These are phyloP conservation scores for Phytophthora fragariaefolia DNA, from an alignment of 352 stramenopile species.

Conservation along the genomic window DNA sequence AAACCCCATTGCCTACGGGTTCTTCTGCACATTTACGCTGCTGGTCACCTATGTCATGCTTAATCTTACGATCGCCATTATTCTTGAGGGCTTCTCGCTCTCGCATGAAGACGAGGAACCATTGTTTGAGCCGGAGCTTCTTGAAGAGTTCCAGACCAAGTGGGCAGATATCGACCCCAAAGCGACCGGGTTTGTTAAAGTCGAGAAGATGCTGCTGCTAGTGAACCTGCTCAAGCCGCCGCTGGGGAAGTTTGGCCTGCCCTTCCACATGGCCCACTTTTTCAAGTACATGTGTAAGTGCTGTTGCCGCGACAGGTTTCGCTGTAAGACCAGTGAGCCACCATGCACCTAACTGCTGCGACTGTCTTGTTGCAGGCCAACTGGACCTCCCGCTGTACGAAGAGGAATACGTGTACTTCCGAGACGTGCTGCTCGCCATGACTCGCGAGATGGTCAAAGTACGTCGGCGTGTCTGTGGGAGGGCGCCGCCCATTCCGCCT, in stretches of 20 bases:
- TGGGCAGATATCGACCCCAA: constrained; percentile 91
- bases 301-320: background rate
- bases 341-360: background rate
- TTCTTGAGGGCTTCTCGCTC: constrained; percentile 92
- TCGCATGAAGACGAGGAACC: constrained; percentile 89
- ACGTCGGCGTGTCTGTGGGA: no score
- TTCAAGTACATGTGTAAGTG: constrained; percentile 67
- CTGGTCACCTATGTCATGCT: constrained; percentile 95
- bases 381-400: constrained; percentile 87
- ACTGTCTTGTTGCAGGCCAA: constrained; percentile 36
- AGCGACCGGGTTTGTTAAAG: constrained; percentile 84
- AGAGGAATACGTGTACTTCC: constrained; percentile 85
- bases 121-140: constrained; percentile 85
- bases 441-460: constrained; percentile 84
- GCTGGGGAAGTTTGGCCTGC: constrained; percentile 65
- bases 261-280: constrained; percentile 52
- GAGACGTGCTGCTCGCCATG: constrained; percentile 87
- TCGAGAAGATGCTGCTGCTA: constrained; percentile 76
- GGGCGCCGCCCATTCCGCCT: no score
- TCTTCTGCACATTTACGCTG: constrained; percentile 90
- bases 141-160: constrained; percentile 89
- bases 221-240: constrained; percentile 80
- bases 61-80: constrained; percentile 95
- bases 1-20: constrained; percentile 62
- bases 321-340: no score